Percentiles rank a stretch among this genome's conserved stretches.
Evolutionary conservation across 2,329 filamentous ascomycete genomes (phyloP).

Genomic region (Penicillium sp.): DNA sequence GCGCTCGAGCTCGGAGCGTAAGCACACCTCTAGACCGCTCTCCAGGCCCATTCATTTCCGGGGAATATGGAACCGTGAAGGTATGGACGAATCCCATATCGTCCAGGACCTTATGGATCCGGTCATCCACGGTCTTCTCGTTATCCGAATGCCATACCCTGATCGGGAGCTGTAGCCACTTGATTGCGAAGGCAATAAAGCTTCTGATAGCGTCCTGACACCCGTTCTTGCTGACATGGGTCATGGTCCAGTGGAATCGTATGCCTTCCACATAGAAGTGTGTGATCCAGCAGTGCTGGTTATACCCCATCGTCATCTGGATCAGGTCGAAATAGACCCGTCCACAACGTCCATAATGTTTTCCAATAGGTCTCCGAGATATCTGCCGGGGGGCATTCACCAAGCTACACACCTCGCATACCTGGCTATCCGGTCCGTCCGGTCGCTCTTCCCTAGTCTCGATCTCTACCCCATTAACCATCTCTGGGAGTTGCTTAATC

Average conservation of each 20-base stretch:
- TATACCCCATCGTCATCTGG: neutral
- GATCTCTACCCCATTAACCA: neutral
- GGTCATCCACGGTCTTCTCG: too few species aligned
- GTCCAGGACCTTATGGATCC: neutral
- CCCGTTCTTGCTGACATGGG: neutral
- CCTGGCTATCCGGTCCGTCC: neutral
- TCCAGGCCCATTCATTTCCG: neutral
- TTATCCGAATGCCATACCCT: constrained; percentile 2
- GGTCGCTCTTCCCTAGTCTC: neutral
- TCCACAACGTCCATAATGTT: neutral
- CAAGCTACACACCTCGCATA: neutral
- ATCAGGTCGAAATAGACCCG: constrained; percentile 3
- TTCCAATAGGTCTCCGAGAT: neutral
- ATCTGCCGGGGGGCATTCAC: neutral
- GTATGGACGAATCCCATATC: neutral
- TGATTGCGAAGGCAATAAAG: neutral
- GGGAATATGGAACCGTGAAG: neutral
- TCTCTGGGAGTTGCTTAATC: neutral
- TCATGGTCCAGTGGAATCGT: neutral
- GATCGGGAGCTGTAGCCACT: neutral
- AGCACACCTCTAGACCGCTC: constrained; percentile 3
- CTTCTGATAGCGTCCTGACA: neutral
- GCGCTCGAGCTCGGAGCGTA: neutral
- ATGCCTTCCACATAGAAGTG: constrained; percentile 6
- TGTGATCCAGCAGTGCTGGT: neutral